Conservation (phyloP, 495 filamentous ascomycete species). For the Podospora pseudopauciseta region DNA sequence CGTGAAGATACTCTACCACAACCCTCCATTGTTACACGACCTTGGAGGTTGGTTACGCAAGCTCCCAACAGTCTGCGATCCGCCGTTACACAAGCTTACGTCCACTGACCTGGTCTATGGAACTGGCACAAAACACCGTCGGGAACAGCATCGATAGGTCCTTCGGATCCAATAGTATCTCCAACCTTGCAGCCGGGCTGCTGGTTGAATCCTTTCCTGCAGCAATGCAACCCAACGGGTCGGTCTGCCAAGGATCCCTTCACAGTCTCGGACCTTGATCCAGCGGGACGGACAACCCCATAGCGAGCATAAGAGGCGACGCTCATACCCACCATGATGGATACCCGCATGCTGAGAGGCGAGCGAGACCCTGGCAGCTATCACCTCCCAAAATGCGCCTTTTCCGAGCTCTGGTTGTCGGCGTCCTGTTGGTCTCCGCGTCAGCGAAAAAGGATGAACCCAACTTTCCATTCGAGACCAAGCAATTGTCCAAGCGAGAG, state of each 20-base stretch:
- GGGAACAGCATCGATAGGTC: neutral
- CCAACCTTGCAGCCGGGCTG: neutral
- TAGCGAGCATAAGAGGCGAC: neutral
- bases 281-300: neutral
- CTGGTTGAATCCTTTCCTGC: neutral
- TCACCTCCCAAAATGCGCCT: neutral
- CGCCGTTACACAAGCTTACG: neutral
- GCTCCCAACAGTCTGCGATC: too few relatives aligned
- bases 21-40: neutral
- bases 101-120: neutral
- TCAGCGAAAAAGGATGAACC: neutral
- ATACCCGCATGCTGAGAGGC: neutral
- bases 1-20: neutral
- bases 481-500: neutral
- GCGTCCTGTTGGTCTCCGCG: neutral
- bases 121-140: neutral
- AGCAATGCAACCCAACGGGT: neutral
- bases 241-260: neutral
- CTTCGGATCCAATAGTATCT: neutral
- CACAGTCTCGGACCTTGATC: neutral
- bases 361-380: neutral
- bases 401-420: neutral
- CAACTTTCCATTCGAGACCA: neutral
- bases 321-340: neutral
- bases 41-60: neutral